Evolutionary conservation across 225 moss, liverwort and hornwort genomes (phyloP).

Genomic region (Straminergon stramineum): DNA sequence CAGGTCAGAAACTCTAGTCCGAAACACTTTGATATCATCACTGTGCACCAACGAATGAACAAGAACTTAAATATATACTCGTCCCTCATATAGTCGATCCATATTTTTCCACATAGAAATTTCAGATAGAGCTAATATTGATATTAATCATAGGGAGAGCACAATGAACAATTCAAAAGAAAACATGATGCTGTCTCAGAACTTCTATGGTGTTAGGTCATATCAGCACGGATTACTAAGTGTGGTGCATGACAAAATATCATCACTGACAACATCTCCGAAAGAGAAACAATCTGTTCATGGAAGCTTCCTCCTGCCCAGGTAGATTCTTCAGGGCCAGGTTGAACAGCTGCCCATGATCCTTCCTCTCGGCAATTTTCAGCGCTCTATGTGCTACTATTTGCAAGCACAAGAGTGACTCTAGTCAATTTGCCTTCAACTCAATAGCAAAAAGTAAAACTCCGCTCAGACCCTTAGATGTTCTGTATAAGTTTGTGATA

Average conservation of each 20-base stretch:
- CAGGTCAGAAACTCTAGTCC: slow-evolving; percentile 78
- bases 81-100: slow-evolving; percentile 49
- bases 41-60: not conserved
- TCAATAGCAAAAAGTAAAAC: not conserved
- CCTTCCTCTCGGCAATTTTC: slow-evolving; percentile 64
- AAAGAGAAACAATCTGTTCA: not conserved
- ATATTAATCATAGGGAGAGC: slow-evolving; percentile 18
- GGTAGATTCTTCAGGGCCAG: slow-evolving; percentile 46
- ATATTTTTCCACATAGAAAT: not conserved
- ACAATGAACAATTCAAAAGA: rapidly evolving
- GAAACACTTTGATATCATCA: slow-evolving; percentile 59
- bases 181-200: slow-evolving; percentile 6
- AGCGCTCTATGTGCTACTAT: slow-evolving; percentile 69
- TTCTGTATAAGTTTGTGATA: slow-evolving; percentile 31
- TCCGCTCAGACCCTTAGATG: slow-evolving; percentile 41
- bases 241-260: slow-evolving; percentile 48
- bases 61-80: rapidly evolving
- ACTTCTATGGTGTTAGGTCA: slow-evolving; percentile 31
- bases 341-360: slow-evolving; percentile 45
- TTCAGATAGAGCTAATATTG: slow-evolving; percentile 31
- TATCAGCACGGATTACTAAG: slow-evolving; percentile 43
- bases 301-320: slow-evolving; percentile 46
- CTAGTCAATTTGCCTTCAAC: slow-evolving; percentile 58
- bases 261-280: slow-evolving; percentile 3
- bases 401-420: slow-evolving; percentile 64